Evolutionary conservation across 768 basidiomycete species (phyloP), one percentile per base, ranked within the genome.

Genomic region (Tephrocybe sp.): DNA sequence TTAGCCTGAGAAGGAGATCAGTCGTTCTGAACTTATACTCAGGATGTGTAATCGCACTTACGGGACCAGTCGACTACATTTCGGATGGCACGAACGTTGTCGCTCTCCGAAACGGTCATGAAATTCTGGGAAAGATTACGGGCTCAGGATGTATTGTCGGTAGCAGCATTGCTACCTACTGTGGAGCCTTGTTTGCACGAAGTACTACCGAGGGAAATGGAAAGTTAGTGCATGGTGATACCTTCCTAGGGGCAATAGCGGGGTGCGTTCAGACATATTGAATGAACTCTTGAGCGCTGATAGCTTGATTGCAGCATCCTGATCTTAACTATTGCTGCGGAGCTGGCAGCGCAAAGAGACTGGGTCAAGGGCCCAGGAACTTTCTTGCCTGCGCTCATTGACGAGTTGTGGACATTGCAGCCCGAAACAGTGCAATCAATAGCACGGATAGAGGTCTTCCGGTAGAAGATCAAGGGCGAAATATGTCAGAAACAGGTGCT

Each of bases 121-220:
- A 72, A 13, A 69, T 87, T 21, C 79, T 97, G 7, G 86, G 84
- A 0, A 73, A 78, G 46, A 92, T 98, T 48, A 97, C 95, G 0
- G 95, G 94, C 0, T 89, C 89, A 21, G 94, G 94, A 4, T 98
- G 94, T 60, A 83, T 95, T 64, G 72, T 83, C 19, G 89, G 88
- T 22, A 87, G 88, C 9, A 74, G 79, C 25, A 78, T 96, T 40
- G 88, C 92, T 0, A 80, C 86, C 13, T 94, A 86, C 68, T 90
- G 88, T 63, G 92, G 86, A 4, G 82, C 84, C 9, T 72, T 78
- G 47, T 50, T 61, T 16, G 60, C 78, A 25, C 64, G 66, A 26
- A 66, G 67, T n/a, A 62, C 69, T 16, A 35, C 63, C 56, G 47
- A 63, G 40, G 45, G 57, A 53, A 67, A 69, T 13, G 77, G 73